Evolutionary conservation across 768 basidiomycete genomes (phyloP), one percentile per base, ranked within the genome.

Genomic region (Psilocybe tampanensis): DNA sequence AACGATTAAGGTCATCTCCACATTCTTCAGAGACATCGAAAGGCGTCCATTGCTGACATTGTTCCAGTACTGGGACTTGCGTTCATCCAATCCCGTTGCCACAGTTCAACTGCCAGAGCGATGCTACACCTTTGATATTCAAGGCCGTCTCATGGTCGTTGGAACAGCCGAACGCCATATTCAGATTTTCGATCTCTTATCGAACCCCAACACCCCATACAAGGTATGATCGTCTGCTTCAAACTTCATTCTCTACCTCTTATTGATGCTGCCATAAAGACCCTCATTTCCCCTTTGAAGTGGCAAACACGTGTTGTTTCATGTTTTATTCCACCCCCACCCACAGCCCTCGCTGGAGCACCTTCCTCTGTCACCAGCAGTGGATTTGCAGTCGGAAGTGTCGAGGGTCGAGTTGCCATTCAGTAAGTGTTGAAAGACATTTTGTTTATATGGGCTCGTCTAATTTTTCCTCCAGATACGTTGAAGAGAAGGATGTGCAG

Each of bases 91-190:
- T 48, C 92, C 95, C 0, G 82, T 94, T 5, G 89, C 86, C 26
- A 86, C 84, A 1, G 87, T 98, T 4, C 80, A 83, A 54, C 81
- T 98, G n/a, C 90, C 94, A 2, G 95, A 96, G 64, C 81, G 95
- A 58, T 94, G 92, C 66, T 97, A 96, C 73, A 85, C 88, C 48
- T 83, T 95, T 74, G 93, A 95, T 61, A 84, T 88, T 9, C 83
- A 85, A 56, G 89, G 86, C 64, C 88, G 91, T 3, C 77, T 95
- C 23, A 85, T 96, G 79, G 95, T 95, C 39, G 92, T 94, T 51
- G 95, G 89, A 26, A 96, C 94, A 1, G 96, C 94, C 6, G 95
- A 97, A 58, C 85, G 94, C 26, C 90, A 95, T 68, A 86, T 98
- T 50, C 88, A 92, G 70, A 91, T 96, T 60, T 90, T 86, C 78